Evolutionary conservation across 2,329 filamentous ascomycete genomes (phyloP), one percentile per base, ranked within the genome.

Genomic region (Penicillium sp.): DNA sequence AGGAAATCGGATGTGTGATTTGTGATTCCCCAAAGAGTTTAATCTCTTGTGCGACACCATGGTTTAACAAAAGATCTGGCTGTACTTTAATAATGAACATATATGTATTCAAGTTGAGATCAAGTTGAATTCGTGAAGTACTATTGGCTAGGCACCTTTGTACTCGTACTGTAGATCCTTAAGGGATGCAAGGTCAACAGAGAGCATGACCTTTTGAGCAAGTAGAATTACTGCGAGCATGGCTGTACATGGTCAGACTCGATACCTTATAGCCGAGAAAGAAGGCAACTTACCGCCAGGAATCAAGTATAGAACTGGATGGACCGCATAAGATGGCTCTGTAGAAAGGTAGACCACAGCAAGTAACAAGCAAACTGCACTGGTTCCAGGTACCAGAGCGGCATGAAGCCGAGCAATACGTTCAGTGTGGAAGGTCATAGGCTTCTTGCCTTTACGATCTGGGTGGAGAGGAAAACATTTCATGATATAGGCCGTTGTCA

Each of bases 121-220:
- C 27, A 23, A 29, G 23, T 25, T 15, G 27, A 32, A 41, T 34
- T 50, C 15, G 21, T 12, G 16, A 45, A 44, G 9, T 29, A n/a
- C 16, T 49, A 16, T 16, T 39, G 25, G 18, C 47, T 69, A 75
- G 27, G 72, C 74, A 34, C 74, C 74, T 62, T 77, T 77, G 52
- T 74, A 75, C 32, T 68, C 68, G 57, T 77, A 77, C 38, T 69
- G 71, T 44, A 77, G 68, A 54, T 65, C 61, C 55, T 75, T 71
- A 37, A 77, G 68, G 35, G 69, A 57, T 15, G 62, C 62, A 10
- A 75, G 56, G 54, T 77, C 71, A 50, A 77, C 73, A 41, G 72
- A 75, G 38, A 65, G 57, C 69, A 76, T 75, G 4, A 69, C 56
- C 46, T 62, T 63, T 53, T 62, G 66, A n/a, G 67, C 72, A 29